These are phyloP conservation scores for Scolecobasidium constrictum DNA, from an alignment of 2,329 filamentous ascomycete genomes.

Conservation along the genomic window DNA sequence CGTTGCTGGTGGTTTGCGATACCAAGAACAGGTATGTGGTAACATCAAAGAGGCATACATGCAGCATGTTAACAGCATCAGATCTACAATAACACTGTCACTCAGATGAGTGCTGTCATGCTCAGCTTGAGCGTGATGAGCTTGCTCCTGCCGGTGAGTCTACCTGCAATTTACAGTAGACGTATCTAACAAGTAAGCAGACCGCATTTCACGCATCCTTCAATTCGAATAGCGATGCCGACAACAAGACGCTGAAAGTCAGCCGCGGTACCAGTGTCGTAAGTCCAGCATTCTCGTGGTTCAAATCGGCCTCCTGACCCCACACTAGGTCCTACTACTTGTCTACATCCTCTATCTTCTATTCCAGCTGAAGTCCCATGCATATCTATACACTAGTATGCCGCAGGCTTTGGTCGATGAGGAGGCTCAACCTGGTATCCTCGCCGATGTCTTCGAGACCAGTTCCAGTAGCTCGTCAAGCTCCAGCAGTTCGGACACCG, in stretches of 20 bases:
- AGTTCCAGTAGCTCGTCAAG: slow-evolving; percentile 46
- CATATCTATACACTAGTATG: slow-evolving; percentile 85
- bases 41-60: not conserved
- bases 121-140: slow-evolving; percentile 86
- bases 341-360: slow-evolving; percentile 77
- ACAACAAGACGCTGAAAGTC: slow-evolving; percentile 65
- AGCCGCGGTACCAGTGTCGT: slow-evolving; percentile 83
- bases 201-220: slow-evolving; percentile 92
- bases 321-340: slow-evolving; percentile 56
- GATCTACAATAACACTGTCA: slow-evolving; percentile 92
- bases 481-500: slow-evolving; percentile 26
- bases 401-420: slow-evolving; percentile 89
- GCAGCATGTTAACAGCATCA: slow-evolving; percentile 21
- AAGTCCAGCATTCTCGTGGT: slow-evolving; percentile 26
- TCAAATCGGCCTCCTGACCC: too few species aligned
- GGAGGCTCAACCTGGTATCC: slow-evolving; percentile 74
- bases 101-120: slow-evolving; percentile 90
- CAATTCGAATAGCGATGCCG: slow-evolving; percentile 48
- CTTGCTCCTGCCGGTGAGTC: slow-evolving; percentile 63
- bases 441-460: slow-evolving; percentile 70
- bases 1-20: slow-evolving; percentile 73
- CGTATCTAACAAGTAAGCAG: slow-evolving; percentile 23
- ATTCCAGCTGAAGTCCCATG: slow-evolving; percentile 85
- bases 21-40: slow-evolving; percentile 61
- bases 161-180: not conserved